Percentiles rank a stretch among this genome's conserved stretches.
These are phyloP conservation scores for Colletotrichum lupini DNA, from an alignment of 2,329 filamentous ascomycete genomes.

Conservation along the genomic window DNA sequence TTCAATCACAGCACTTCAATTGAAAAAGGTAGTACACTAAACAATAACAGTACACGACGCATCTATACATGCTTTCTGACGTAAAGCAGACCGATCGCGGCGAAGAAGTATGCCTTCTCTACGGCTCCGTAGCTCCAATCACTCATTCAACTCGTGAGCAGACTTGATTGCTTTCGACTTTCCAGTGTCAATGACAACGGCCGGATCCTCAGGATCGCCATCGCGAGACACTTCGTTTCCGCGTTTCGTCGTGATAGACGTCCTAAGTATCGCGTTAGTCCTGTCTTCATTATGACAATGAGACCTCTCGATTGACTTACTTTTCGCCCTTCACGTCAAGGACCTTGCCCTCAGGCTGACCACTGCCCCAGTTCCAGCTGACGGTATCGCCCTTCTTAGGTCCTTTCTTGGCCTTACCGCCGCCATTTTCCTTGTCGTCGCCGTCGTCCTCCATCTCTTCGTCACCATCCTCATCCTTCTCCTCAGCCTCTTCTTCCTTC, in stretches of 20 bases:
- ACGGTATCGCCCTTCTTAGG: slow-evolving; percentile 55
- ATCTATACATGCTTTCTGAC: background rate
- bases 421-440: slow-evolving; percentile 28
- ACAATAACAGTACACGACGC: background rate
- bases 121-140: background rate
- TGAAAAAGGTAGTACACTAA: no score
- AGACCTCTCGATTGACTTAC: slow-evolving; percentile 40
- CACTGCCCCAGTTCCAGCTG: slow-evolving; percentile 59
- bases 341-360: slow-evolving; percentile 55
- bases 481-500: slow-evolving; percentile 32
- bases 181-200: slow-evolving; percentile 50
- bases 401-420: slow-evolving; percentile 42
- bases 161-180: slow-evolving; percentile 56
- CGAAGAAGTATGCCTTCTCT: background rate
- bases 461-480: slow-evolving; percentile 28
- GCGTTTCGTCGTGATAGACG: slow-evolving; percentile 52
- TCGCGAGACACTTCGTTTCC: slow-evolving; percentile 54
- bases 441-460: slow-evolving; percentile 27
- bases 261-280: slow-evolving; percentile 38
- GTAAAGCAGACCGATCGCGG: slow-evolving; percentile 38
- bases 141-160: slow-evolving; percentile 51
- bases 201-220: slow-evolving; percentile 53
- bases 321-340: slow-evolving; percentile 55
- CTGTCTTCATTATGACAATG: background rate
- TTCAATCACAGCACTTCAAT: no score